phyloP scores from a whole-genome alignment of 495 filamentous ascomycete species.

The Pyronema domesticum region DNA sequence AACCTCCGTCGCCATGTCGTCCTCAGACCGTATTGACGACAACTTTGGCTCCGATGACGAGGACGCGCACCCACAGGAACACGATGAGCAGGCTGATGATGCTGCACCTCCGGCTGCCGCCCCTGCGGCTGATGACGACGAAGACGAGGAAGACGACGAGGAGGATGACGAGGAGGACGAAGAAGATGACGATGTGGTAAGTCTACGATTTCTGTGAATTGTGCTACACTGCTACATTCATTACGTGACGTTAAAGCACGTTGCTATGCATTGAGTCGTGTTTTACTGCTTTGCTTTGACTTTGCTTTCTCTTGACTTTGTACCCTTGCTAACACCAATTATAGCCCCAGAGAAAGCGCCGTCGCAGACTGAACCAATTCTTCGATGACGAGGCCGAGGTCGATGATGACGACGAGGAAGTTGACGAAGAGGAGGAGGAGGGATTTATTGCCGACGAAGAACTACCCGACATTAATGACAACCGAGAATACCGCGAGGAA shows the following conservation, averaged over 20 bases:
- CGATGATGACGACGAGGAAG: slow-evolving; percentile 74
- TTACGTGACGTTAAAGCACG: too few species aligned
- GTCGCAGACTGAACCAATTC: slow-evolving; percentile 56
- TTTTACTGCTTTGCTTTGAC: slow-evolving; percentile 23
- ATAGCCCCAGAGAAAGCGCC: slow-evolving; percentile 41
- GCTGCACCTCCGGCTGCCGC: slow-evolving; percentile 7
- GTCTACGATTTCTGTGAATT: slow-evolving; percentile 20
- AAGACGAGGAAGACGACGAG: slow-evolving; percentile 34
- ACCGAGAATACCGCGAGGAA: slow-evolving; percentile 43
- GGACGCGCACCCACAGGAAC: slow-evolving; percentile 19
- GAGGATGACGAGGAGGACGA: slow-evolving; percentile 37
- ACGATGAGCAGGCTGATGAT: slow-evolving; percentile 21
- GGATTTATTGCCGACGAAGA: slow-evolving; percentile 68
- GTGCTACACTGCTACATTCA: too few species aligned
- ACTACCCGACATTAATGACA: slow-evolving; percentile 56
- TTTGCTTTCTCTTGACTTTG: not conserved
- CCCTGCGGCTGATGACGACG: slow-evolving; percentile 17
- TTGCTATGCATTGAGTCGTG: slow-evolving; percentile 26
- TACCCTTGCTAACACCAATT: slow-evolving; percentile 2
- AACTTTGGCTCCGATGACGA: slow-evolving; percentile 21
- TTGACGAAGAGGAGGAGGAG: slow-evolving; percentile 76
- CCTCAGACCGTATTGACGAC: not conserved
- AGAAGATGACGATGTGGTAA: slow-evolving; percentile 31
- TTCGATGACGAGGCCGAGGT: slow-evolving; percentile 87
- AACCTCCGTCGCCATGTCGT: not conserved